Evolutionary conservation across 2,329 filamentous ascomycete genomes (phyloP), one percentile per base, ranked within the genome.

Genomic region (Capronia americana): DNA sequence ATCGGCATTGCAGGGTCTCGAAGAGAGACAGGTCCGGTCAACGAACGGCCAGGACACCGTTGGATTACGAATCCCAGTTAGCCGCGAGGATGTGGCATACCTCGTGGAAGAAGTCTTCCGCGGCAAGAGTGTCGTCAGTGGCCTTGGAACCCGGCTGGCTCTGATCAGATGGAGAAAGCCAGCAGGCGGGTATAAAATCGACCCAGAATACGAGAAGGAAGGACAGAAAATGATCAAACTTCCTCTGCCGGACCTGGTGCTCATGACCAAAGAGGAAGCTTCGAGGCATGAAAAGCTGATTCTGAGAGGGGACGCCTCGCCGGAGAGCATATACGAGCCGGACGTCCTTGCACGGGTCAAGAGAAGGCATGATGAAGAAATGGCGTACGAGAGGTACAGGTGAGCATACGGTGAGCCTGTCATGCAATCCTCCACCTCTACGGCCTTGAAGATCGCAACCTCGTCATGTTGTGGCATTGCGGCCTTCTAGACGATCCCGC

Each of bases 231-330:
- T 85, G 54, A 89, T 91, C n/a, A 85, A 84, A 2, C 72, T 98
- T 4, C 78, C 83, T 34, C 79, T 94, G 72, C 83, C 85, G 30
- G 89, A 96, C 54, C 76, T 97, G 67, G 93, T 97, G 0, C 91
- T 91, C 73, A 92, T 97, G 66, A 97, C 93, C 0, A 96, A 93
- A 77, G 93, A 97, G 68, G 93, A 97, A 78, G 92, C 91, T 2
- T 80, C 84, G 17, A 84, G 86, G 65, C 95, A 99, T 77, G 92
- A 96, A 76, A 91, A 88, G 76, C 83, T 92, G 74, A 84, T 98
- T 1, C 81, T 98, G 53, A 89, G 87, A 73, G 91, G 87, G 0
- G 85, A 84, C 1, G 91, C 89, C 79, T 79, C 76, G 8, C 82
- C 87, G 0, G 89, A 91, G 70, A 89, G 94, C 0, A 69, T 97